Conservation (phyloP, 192 early-diverging fungal genomes). For the Backusella tarrabulga region DNA sequence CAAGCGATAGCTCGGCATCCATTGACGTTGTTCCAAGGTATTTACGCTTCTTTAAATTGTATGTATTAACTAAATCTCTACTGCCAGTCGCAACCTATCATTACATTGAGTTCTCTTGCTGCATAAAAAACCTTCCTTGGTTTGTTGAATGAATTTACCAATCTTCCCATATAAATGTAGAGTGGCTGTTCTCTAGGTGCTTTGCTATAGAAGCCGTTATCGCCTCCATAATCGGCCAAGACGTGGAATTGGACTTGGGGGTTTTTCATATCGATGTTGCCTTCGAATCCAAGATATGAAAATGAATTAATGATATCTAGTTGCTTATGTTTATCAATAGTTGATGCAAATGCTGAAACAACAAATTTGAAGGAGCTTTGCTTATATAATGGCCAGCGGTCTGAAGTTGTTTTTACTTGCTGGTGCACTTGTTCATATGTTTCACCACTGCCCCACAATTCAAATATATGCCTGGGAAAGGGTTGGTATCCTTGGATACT, state of each 20-base stretch:
- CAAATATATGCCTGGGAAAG: conserved; percentile 46
- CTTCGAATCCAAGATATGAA: conserved; percentile 80
- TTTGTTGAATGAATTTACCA: conserved; percentile 37
- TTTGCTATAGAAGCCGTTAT: conserved; percentile 20
- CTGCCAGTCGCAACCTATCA: conserved; percentile 67
- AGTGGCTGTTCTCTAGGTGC: not conserved
- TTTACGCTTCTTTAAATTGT: conserved; percentile 91
- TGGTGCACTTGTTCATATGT: conserved; percentile 63
- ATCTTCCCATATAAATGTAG: conserved; percentile 67
- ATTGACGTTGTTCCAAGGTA: conserved; percentile 97
- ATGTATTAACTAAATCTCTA: conserved; percentile 72
- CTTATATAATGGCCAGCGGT: conserved; percentile 55
- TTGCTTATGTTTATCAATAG: conserved; percentile 72
- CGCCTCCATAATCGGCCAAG: conserved; percentile 75
- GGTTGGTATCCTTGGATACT: not conserved
- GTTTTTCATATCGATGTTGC: conserved; percentile 79
- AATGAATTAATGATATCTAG: conserved; percentile 80
- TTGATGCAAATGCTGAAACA: conserved; percentile 74
- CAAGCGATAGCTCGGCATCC: conserved; percentile 96
- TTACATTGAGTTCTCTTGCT: conserved; percentile 1
- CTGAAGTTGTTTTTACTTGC: conserved; percentile 54
- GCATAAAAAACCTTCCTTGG: not conserved
- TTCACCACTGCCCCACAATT: conserved; percentile 71
- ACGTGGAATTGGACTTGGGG: conserved; percentile 75
- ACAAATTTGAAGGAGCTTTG: conserved; percentile 70